phyloP scores from a whole-genome alignment of 805 yeast species.

The Tanozyma kutaoensis region DNA sequence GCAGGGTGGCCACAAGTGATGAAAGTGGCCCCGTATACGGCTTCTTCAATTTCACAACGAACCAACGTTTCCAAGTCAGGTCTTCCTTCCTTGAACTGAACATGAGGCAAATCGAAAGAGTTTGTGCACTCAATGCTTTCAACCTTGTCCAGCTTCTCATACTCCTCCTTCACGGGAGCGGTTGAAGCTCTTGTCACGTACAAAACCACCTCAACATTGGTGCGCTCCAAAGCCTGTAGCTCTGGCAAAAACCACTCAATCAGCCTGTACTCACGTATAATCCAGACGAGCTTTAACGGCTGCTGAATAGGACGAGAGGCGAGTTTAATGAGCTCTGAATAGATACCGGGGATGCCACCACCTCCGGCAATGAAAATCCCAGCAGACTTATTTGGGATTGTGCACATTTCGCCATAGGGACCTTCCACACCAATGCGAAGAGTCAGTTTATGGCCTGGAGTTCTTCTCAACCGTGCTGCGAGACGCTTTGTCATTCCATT shows the following conservation, averaged over 20 bases:
- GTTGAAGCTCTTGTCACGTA: constrained; percentile 6
- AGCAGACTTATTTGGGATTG: too few species aligned
- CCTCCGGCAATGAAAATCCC: constrained; percentile 58
- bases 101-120: too few species aligned
- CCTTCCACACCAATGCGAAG: constrained; percentile 43
- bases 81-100: too few species aligned
- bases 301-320: constrained; percentile 5
- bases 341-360: constrained; percentile 47
- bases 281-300: constrained; percentile 6
- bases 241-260: constrained; percentile 7
- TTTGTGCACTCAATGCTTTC: too few species aligned
- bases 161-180: too few species aligned
- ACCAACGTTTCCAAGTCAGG: too few species aligned
- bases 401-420: constrained; percentile 46
- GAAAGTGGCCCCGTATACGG: constrained; percentile 13
- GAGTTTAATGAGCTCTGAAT: constrained; percentile 28
- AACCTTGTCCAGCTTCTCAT: too few species aligned
- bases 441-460: constrained; percentile 17
- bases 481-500: constrained; percentile 40
- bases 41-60: constrained; percentile 18
- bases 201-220: constrained; percentile 5
- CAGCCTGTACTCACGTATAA: constrained; percentile 5
- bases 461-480: constrained; percentile 13
- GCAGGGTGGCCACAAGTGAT: constrained; percentile 19
- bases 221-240: constrained; percentile 2